Percentiles rank a stretch among this genome's conserved stretches.
Evolutionary conservation across 169 alveolate genomes (phyloP).

Genomic region (Plasmodium adleri): DNA sequence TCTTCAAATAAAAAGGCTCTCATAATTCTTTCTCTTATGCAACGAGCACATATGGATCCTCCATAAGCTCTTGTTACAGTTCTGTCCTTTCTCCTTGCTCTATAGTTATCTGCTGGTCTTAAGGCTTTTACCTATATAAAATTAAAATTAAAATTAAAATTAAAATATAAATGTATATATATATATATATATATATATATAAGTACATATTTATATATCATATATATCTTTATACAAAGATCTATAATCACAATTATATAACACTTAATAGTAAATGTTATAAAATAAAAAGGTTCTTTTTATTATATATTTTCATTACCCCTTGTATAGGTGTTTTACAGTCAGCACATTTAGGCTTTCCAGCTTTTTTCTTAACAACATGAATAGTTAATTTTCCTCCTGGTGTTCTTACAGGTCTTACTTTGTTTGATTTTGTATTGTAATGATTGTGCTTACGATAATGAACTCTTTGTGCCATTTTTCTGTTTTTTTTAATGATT

Average conservation of each 20-base stretch:
- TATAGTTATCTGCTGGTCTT: constrained; percentile 85
- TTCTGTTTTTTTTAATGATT: background rate
- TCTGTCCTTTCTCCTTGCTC: constrained; percentile 85
- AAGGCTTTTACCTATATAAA: constrained; percentile 80
- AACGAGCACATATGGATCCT: constrained; percentile 88
- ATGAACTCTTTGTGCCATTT: constrained; percentile 93
- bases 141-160: no score
- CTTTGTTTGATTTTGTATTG: constrained; percentile 90
- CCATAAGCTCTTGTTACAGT: constrained; percentile 94
- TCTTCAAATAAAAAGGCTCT: constrained; percentile 95
- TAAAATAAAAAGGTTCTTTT: background rate
- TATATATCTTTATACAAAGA: background rate
- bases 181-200: background rate
- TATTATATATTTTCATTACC: constrained; percentile 42
- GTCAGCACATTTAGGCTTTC: constrained; percentile 89
- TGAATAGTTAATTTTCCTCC: constrained; percentile 89
- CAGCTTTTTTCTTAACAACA: constrained; percentile 83
- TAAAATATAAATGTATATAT: background rate
- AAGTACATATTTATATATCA: background rate
- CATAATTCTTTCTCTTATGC: constrained; percentile 91
- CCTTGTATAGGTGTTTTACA: constrained; percentile 85
- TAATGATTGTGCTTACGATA: constrained; percentile 89
- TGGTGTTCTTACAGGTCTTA: constrained; percentile 92
- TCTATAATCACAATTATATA: background rate
- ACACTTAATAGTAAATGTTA: no score